Conservation (phyloP, 2,329 filamentous ascomycete genomes). For the Akanthomyces lecanii region DNA sequence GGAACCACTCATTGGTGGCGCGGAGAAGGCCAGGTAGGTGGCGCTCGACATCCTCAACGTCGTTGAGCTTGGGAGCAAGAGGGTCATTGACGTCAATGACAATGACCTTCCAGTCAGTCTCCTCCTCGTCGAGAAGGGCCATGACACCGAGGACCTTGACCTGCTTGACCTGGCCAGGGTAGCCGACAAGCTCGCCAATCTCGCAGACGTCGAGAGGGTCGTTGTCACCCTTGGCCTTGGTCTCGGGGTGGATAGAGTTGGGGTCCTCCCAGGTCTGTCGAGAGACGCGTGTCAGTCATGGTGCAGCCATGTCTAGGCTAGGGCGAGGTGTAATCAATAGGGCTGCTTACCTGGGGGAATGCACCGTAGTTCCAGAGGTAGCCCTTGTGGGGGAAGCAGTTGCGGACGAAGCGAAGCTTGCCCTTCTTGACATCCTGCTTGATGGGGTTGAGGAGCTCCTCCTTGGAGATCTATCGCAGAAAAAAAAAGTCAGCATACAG, state of each 20-base stretch:
- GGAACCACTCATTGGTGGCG: constrained; percentile 99
- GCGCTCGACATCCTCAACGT: constrained; percentile 97
- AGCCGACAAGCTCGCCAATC: constrained; percentile 96
- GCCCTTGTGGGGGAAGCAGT: constrained; percentile 99
- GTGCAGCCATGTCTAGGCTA: constrained; percentile 16
- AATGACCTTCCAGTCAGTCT: constrained; percentile 99
- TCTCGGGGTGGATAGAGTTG: constrained; percentile 92
- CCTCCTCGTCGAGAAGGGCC: constrained; percentile 97
- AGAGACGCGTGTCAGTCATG: constrained; percentile 18
- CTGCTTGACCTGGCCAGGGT: constrained; percentile 96
- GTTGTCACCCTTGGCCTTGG: constrained; percentile 99
- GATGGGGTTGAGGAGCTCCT: constrained; percentile 96
- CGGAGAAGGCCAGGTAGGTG: constrained; percentile 95
- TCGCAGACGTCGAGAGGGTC: constrained; percentile 99
- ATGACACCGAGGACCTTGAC: constrained; percentile 99
- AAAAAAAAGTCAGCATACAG: constrained; percentile 6
- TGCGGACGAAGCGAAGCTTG: constrained; percentile 98
- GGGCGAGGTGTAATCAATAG: not conserved
- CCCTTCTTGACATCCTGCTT: constrained; percentile 99
- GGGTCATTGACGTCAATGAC: constrained; percentile 99
- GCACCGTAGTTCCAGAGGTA: constrained; percentile 99
- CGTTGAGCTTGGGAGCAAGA: constrained; percentile 91
- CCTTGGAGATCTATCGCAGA: constrained; percentile 81
- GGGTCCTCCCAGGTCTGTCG: constrained; percentile 97
- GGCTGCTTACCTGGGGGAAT: constrained; percentile 79